These are phyloP conservation scores for Pleurotus giganteus DNA, from an alignment of 768 basidiomycete species.

Conservation along the genomic window DNA sequence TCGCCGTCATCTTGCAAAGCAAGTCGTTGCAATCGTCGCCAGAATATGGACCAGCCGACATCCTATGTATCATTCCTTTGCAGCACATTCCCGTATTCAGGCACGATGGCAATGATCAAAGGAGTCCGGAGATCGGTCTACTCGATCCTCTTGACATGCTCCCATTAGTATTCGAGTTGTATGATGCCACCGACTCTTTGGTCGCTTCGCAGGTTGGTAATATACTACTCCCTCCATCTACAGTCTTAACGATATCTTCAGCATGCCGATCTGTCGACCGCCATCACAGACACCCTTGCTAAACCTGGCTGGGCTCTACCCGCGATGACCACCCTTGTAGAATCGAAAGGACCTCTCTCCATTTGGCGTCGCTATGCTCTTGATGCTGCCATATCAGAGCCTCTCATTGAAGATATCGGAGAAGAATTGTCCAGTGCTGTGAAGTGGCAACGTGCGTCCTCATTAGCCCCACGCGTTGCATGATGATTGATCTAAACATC, in stretches of 20 bases:
- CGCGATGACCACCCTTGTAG: constrained; percentile 18
- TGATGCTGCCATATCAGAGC: constrained; percentile 31
- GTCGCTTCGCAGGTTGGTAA: not conserved
- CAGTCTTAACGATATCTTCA: constrained; percentile 13
- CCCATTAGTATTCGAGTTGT: constrained; percentile 36
- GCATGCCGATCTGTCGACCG: constrained; percentile 25
- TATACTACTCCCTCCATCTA: not conserved
- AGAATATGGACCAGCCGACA: constrained; percentile 29
- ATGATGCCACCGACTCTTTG: not conserved
- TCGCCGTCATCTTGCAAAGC: constrained; percentile 38
- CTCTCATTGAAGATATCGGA: constrained; percentile 38
- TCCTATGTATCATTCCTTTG: constrained; percentile 48
- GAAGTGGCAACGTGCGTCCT: constrained; percentile 48
- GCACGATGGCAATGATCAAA: constrained; percentile 26
- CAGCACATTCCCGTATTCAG: constrained; percentile 46
- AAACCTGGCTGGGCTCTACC: constrained; percentile 26
- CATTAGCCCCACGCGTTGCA: not conserved
- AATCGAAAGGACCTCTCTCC: constrained; percentile 32
- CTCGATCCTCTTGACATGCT: constrained; percentile 57
- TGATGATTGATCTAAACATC: not conserved
- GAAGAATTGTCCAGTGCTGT: constrained; percentile 48
- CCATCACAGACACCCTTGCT: constrained; percentile 24
- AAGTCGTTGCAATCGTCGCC: constrained; percentile 23
- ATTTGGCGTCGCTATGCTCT: constrained; percentile 44
- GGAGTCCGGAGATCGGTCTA: constrained; percentile 41